Evolutionary conservation across 2,329 filamentous ascomycete species (phyloP), one percentile per base, ranked within the genome.

Genomic region (Chaetomiaceae sp.): DNA sequence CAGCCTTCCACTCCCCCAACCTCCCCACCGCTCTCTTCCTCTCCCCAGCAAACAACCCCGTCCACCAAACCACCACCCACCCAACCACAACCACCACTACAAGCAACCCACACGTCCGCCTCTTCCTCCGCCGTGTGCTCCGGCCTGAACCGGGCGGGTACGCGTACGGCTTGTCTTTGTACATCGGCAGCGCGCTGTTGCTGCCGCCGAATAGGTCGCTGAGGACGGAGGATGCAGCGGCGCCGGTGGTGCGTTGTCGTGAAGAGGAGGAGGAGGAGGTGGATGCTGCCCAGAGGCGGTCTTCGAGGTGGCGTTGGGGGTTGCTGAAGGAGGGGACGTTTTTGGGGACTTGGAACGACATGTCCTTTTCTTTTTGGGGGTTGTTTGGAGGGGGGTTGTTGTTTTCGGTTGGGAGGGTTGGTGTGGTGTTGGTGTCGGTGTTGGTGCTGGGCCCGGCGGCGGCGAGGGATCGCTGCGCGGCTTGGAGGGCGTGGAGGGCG

Each of bases 151-250:
- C 54, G 80, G 76, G 72, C 38, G 79, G 75, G 62, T 87, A 85
- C 44, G 77, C 78, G 65, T 88, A 93, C n/a, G 93, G 93, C 68
- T 99, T 99, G 72, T 99, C 93, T 71, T 99, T 99, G 74, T 99
- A 99, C 87, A 97, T 91, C 40, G 93, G 93, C 56, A 99, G 73
- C 51, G 82, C 74, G 62, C 55, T 30, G 30, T n/a, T 27, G 34
- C 19, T 17, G 20, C 31, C 8, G 41, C 35, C 2, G 46, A 57
- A 20, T 3, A 57, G 16, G 60, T 79, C 75, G 53, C 72, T 70
- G 41, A 81, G 64, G 39, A 78, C 68, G 14, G 38, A 38, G 12
- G 31, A 6, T 46, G 69, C 65, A 5, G 39, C 9, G 20, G 23
- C 12, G 33, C 23, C 60, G 62, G 54, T 58, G 58, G 53, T 19